Base-by-base conservation (phyloP, 805 yeast genomes). In the Cyberlindnera samutprakarnensis region DNA sequence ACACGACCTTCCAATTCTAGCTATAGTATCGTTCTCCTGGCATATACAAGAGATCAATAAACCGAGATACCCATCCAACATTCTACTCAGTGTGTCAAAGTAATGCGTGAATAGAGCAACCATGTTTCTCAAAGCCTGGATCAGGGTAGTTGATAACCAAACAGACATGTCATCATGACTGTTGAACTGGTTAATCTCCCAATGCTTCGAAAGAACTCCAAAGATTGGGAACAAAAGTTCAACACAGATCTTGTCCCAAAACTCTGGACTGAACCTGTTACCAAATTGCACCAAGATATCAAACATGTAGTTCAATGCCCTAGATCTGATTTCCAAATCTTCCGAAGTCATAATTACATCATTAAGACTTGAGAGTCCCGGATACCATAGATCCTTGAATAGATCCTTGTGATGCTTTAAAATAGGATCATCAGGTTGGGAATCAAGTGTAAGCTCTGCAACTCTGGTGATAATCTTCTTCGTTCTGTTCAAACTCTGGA, bases 11-110 rank as follows among this genome's bases (percentile, higher is more conserved):
- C 98, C 99, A 43, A 90, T 90, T 47, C 95, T 70, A 0, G 96
- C 94, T 47, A 94, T 87, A 0, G 97, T 88, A 49, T 92, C 98
- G 54, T 92, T 90, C 47, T 88, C 96, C 56, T 92, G 98, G 47
- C 95, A 86, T 31, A 92, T 85, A 58, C 98, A 92, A 6, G 90
- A 78, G 2, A 78, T 76, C 35, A 92, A 59, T 31, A 94, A 65
- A 14, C 75, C 75, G 56, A 94, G 65, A 53, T 82, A 86, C 1
- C 85, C 92, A 38, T 76, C 83, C 31, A 90, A 64, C 71, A 83
- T 74, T 25, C 73, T 66, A 44, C 78, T 78, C 49, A 92, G 70
- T 3, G 78, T 70, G 25, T 72, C 83, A 54, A 88, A 92, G 57
- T 83, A 90, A 41, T 78, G 82, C 0, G 87, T 72, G 50, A 90